These are phyloP conservation scores for Lasiosphaeria miniovina DNA, from an alignment of 495 filamentous ascomycete species.

Conservation along the genomic window DNA sequence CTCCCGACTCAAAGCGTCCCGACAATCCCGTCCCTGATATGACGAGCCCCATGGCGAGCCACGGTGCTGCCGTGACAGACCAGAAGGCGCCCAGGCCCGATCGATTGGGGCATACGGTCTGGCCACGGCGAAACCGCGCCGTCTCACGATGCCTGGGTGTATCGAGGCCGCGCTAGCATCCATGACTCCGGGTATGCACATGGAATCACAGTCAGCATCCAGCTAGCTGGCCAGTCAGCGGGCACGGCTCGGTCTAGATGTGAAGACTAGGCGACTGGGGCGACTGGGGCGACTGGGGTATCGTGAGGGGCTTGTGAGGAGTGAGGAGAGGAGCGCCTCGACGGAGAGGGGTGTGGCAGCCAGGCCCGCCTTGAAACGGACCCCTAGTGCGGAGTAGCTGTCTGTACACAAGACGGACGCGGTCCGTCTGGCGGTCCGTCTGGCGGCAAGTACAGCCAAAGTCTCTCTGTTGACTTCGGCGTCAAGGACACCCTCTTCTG, in stretches of 20 bases:
- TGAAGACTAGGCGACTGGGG: constrained; percentile 7
- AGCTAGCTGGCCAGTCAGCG: constrained; percentile 24
- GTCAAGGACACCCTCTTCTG: no score
- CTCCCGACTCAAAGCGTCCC: not conserved
- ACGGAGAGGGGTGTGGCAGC: constrained; percentile 2
- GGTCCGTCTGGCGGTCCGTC: not conserved
- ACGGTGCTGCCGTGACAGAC: not conserved
- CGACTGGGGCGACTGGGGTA: not conserved
- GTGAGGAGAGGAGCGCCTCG: constrained; percentile 6
- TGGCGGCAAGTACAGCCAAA: not conserved
- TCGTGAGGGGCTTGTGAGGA: constrained; percentile 4
- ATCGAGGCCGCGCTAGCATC: constrained; percentile 13
- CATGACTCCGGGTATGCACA: constrained; percentile 26
- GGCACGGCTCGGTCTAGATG: constrained; percentile 12
- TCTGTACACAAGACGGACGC: not conserved
- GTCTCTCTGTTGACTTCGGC: not conserved
- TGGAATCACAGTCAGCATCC: constrained; percentile 32
- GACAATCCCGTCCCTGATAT: no score
- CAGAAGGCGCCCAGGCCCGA: not conserved
- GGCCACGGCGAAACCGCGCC: no score
- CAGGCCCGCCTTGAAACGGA: not conserved
- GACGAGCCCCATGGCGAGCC: not conserved
- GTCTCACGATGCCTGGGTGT: constrained; percentile 2
- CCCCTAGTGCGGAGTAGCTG: no score
- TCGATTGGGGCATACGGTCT: no score